Evolutionary conservation across 1,284 basidiomycete genomes (phyloP), one percentile per base, ranked within the genome.

Genomic region (Termitomyces sp.): DNA sequence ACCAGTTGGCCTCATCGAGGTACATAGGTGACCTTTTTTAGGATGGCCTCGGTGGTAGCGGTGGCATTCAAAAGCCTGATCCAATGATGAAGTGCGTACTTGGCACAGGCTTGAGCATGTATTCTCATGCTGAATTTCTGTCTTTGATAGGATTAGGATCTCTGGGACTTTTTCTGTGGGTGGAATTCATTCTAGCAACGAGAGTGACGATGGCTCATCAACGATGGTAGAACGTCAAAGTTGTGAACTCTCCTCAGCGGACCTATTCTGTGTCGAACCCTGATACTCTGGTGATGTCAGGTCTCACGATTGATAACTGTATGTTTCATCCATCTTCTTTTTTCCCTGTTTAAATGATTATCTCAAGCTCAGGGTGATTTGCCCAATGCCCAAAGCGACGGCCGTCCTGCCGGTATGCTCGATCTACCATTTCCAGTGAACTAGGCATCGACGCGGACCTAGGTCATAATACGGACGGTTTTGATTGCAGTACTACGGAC

Each of bases 391-490:
- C 67, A 76, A 41, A 79, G 77, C 58, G 65, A 66, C 34, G 75
- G 77, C 15, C 56, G 65, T 3, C 52, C 74, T 42, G 74, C 74
- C 28, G 75, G 74, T 65, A 59, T 28, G 56, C 51, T 36, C 19
- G 13, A n/a, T 28, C 15, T 31, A 3, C 5, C 3, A 13, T 24
- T 26, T 2, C 21, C 10, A 45, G 34, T 36, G 28, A 21, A 12
- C 15, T 9, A 10, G 26, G 1, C 36, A 41, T 19, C 21, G 24
- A 26, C 36, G 26, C n/a, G 44, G 8, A 48, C 34, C 34, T 26
- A 76, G 77, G 73, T n/a, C 73, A 64, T 58, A 80, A 80, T 58
- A 85, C 82, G 1, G 81, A 84, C 53, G 80, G 79, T 2, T 83
- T 84, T 56, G 81, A 84, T 55, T 66, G 70, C 59, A 69, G 68